phyloP scores from a whole-genome alignment of 495 filamentous ascomycete genomes.

The Monascus purpureus region DNA sequence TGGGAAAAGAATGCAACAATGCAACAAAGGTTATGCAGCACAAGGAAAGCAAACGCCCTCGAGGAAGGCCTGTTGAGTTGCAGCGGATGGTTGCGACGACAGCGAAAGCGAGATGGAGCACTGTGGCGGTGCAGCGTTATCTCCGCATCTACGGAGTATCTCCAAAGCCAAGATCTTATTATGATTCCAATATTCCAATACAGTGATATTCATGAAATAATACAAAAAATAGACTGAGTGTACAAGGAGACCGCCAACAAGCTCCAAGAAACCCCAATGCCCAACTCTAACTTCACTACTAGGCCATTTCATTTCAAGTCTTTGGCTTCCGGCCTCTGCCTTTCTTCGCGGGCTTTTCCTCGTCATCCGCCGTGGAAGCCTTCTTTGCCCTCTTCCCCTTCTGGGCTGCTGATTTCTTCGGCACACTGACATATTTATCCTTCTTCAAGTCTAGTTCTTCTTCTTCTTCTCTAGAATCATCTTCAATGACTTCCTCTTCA shows the following conservation, averaged over 20 bases:
- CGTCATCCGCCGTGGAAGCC: constrained; percentile 29
- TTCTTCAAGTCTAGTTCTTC: constrained; percentile 71
- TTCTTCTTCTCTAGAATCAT: constrained; percentile 46
- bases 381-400: constrained; percentile 42
- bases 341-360: constrained; percentile 42
- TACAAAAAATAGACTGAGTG: background rate
- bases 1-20: constrained; percentile 4
- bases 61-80: no score
- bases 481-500: constrained; percentile 48
- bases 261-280: no score
- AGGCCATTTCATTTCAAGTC: no score
- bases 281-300: no score
- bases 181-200: no score
- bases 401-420: constrained; percentile 44
- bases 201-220: no score
- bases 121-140: no score
- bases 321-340: constrained; percentile 27
- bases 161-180: no score
- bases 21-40: background rate
- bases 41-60: background rate
- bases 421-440: constrained; percentile 90
- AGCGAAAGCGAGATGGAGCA: no score
- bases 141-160: no score
- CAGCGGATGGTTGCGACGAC: no score
- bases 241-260: no score